Evolutionary conservation across 2,329 filamentous ascomycete species (phyloP).

Genomic region (Atkinsonella hypoxylon): DNA sequence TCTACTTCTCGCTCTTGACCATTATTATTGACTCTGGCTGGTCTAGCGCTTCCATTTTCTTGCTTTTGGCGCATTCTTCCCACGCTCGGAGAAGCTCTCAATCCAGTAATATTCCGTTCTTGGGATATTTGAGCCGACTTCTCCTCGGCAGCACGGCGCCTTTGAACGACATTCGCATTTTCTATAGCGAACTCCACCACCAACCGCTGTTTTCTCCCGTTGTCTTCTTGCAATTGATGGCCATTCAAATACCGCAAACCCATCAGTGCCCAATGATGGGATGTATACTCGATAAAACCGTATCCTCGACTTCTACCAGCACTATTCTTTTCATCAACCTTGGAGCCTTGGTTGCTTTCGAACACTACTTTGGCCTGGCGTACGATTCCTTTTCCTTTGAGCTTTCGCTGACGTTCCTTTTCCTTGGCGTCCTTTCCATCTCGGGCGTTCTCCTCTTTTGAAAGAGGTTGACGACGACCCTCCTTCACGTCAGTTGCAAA

Average conservation of each 20-base stretch:
- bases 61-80: not conserved
- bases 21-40: not conserved
- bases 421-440: conserved; percentile 71
- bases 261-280: conserved; percentile 90
- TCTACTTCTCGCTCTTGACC: conserved; percentile 17
- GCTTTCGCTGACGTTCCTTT: conserved; percentile 67
- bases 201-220: conserved; percentile 74
- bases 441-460: conserved; percentile 77
- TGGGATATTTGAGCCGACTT: conserved; percentile 19
- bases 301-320: conserved; percentile 84
- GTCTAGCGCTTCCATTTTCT: not conserved
- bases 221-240: conserved; percentile 42
- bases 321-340: conserved; percentile 64
- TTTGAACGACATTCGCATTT: conserved; percentile 87
- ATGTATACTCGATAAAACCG: conserved; percentile 93
- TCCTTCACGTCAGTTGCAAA: conserved; percentile 84
- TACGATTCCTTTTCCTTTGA: conserved; percentile 76
- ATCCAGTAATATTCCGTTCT: conserved; percentile 23
- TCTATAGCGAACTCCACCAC: conserved; percentile 98
- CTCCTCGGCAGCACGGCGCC: conserved; percentile 38
- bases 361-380: conserved; percentile 92
- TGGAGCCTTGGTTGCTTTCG: conserved; percentile 74
- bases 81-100: not conserved
- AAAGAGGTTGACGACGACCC: conserved; percentile 63
- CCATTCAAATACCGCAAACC: conserved; percentile 90